Evolutionary conservation across 768 basidiomycete genomes (phyloP), one percentile per base, ranked within the genome.

Genomic region (Ramaria sp.): DNA sequence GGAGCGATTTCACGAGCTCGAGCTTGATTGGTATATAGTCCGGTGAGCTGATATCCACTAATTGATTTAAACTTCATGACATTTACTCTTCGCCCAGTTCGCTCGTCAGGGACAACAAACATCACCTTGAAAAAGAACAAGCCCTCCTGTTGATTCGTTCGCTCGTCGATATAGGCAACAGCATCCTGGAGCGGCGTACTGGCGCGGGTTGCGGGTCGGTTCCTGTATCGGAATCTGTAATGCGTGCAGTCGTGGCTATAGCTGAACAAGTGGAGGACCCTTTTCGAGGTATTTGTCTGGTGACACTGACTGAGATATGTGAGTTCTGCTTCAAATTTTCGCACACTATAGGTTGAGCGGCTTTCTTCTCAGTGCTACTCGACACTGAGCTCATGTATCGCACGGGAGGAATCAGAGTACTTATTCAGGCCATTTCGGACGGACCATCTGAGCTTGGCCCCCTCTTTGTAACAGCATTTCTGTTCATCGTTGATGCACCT

Each of bases 221-320:
- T 4, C 83, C 83, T 12, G 67, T 92, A 51, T 84, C 87, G 7
- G 83, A 88, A 63, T 73, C 83, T 30, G 78, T 92, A 51, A 81
- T 97, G 72, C 81, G 96, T 33, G 88, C 91, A 11, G 72, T 98
- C n/a, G 82, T 97, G 41, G 90, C 94, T 9, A 81, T 96, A 12
- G 92, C 94, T 0, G 96, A 99, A 20, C 51, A 51, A 20, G 11
- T 52, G 3, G 96, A 98, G 61, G 96, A 98, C 64, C 84, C 88
- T 0, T 88, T 98, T 65, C 77, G 87, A 57, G 75, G 79, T 1
- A 81, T 91, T 50, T 89, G 85, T 47, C 76, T 97, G 33, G 84
- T 93, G 68, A 96, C 91, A 0, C 70, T 99, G 54, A 79, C 88
- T 0, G 96, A 98, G 73, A 88, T 98, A 51, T 72, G 94, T 94